Evolutionary conservation across 345 rosid species (phyloP).

Genomic region (Syzygium oleosum): DNA sequence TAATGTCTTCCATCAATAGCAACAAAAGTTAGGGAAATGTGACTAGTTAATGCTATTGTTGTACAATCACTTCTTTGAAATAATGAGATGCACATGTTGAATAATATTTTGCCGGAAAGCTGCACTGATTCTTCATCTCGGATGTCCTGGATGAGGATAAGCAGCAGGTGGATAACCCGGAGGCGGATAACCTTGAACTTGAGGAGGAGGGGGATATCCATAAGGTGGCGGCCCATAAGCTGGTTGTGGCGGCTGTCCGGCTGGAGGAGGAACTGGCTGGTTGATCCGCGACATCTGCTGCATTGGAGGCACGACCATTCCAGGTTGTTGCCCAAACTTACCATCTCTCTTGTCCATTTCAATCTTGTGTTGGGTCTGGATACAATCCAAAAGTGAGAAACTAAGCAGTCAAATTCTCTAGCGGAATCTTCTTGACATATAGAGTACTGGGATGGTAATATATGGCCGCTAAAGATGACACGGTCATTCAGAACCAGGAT

Average conservation of each 20-base stretch:
- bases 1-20: neutral
- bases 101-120: neutral
- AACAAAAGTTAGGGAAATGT: neutral
- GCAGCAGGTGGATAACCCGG: constrained; percentile 7
- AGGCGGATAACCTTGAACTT: constrained; percentile 14
- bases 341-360: constrained; percentile 83
- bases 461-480: neutral
- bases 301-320: constrained; percentile 48
- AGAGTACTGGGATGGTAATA: neutral
- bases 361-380: constrained; percentile 69
- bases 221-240: constrained; percentile 26
- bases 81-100: neutral
- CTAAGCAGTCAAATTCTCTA: neutral
- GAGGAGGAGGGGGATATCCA: constrained; percentile 4
- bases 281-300: constrained; percentile 69
- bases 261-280: constrained; percentile 35
- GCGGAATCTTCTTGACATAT: neutral
- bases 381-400: neutral
- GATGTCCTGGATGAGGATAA: neutral
- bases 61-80: neutral
- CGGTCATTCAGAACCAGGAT: neutral
- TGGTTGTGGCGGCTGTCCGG: constrained; percentile 23
- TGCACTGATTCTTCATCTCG: neutral
- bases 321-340: constrained; percentile 35
- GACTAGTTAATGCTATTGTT: neutral